A percentile compares a stretch with the other conserved stretches of the same genome.
phyloP scores from a whole-genome alignment of 2,329 filamentous ascomycete genomes.

The Aspergillus tamarii region DNA sequence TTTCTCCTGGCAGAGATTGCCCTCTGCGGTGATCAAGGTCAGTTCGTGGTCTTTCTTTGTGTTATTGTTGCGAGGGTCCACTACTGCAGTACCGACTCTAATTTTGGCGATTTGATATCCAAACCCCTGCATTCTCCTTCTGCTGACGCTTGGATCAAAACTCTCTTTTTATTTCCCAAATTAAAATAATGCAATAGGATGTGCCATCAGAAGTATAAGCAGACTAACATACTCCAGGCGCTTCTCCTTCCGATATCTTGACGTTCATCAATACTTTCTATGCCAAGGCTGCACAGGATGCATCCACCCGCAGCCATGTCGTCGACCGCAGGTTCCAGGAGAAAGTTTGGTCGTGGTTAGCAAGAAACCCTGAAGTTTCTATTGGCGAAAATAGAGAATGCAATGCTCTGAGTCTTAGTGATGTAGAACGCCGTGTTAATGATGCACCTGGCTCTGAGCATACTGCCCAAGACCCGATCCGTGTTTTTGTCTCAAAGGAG shows the following conservation, averaged over 20 bases:
- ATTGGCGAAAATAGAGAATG: conserved; percentile 49
- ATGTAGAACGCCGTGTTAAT: conserved; percentile 37
- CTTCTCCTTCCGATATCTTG: conserved; percentile 40
- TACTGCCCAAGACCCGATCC: conserved; percentile 19
- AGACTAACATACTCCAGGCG: conserved; percentile 36
- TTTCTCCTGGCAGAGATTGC: conserved; percentile 63
- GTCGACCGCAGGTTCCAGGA: conserved; percentile 57
- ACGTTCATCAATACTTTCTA: conserved; percentile 42
- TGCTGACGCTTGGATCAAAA: background rate
- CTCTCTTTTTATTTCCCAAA: background rate
- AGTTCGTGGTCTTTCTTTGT: conserved; percentile 26
- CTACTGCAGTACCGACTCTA: background rate
- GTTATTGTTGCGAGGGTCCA: conserved; percentile 18
- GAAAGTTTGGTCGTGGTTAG: conserved; percentile 62
- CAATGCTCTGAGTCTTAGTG: conserved; percentile 44
- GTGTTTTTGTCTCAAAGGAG: conserved; percentile 57
- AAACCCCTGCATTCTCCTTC: conserved; percentile 10
- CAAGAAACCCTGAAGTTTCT: conserved; percentile 58
- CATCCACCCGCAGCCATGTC: conserved; percentile 23
- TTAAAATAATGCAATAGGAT: conserved; percentile 2
- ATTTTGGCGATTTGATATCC: conserved; percentile 1
- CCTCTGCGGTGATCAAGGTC: conserved; percentile 59
- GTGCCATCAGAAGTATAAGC: background rate
- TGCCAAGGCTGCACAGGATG: conserved; percentile 25
- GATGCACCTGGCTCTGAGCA: conserved; percentile 1